Evolutionary conservation across 108 stramenopile species (phyloP).

Genomic region (Fragilaria crotonensis): DNA sequence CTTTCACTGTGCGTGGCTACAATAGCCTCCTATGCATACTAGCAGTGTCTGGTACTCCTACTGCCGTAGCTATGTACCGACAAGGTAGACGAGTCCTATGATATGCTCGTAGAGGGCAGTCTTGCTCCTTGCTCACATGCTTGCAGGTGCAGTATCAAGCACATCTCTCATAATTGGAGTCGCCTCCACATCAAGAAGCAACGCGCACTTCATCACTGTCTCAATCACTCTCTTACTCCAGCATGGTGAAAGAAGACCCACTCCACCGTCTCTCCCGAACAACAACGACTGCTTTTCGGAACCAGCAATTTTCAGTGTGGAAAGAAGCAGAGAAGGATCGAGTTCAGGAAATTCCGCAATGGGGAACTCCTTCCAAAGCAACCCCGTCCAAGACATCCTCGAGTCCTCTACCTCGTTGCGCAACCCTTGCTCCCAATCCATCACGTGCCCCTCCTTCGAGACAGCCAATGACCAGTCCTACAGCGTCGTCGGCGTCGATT

Average conservation of each 20-base stretch:
- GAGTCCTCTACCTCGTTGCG: not conserved
- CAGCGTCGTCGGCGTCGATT: not conserved
- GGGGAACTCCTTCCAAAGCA: not conserved
- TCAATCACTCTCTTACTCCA: not conserved
- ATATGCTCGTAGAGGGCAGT: too few relatives aligned
- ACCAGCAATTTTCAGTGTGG: not conserved
- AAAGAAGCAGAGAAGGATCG: not conserved
- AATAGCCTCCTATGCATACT: too few relatives aligned
- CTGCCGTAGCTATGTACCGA: too few relatives aligned
- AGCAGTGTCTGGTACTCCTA: too few relatives aligned
- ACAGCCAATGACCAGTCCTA: not conserved
- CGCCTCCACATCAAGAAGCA: too few relatives aligned
- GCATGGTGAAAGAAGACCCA: not conserved
- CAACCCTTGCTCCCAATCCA: not conserved
- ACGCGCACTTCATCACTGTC: too few relatives aligned
- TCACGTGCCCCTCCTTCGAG: not conserved
- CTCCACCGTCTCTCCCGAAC: not conserved
- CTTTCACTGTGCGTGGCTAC: too few relatives aligned
- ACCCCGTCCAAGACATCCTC: not conserved
- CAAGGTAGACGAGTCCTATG: too few relatives aligned
- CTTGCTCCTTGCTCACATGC: too few relatives aligned
- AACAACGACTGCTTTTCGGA: not conserved
- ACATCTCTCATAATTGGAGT: too few relatives aligned
- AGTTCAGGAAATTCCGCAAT: not conserved
- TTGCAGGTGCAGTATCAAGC: too few relatives aligned